These are phyloP conservation scores for Candida jianshihensis DNA, from an alignment of 805 yeast genomes.

Conservation along the genomic window DNA sequence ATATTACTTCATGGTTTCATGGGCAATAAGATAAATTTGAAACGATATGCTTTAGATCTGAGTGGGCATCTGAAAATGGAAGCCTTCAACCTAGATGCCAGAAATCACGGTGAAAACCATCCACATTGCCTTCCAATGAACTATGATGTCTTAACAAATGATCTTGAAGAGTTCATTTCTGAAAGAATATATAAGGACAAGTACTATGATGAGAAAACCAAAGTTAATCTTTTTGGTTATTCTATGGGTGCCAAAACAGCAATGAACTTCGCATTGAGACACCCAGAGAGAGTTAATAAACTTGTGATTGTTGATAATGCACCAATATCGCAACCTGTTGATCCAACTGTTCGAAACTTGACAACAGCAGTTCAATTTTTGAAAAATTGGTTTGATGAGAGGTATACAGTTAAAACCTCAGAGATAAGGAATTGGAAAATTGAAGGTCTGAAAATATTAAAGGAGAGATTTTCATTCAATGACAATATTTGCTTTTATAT, in stretches of 20 bases:
- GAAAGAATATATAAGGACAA: too few species aligned
- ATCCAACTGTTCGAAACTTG: not conserved
- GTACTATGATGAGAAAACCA: too few species aligned
- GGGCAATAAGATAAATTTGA: constrained; percentile 37
- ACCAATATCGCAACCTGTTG: constrained; percentile 23
- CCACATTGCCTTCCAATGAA: constrained; percentile 35
- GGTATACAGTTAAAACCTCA: not conserved
- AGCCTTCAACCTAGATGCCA: constrained; percentile 36
- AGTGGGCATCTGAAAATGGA: constrained; percentile 25
- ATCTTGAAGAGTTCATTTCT: constrained; percentile 32
- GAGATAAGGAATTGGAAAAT: not conserved
- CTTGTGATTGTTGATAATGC: constrained; percentile 41
- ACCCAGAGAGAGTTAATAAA: constrained; percentile 31
- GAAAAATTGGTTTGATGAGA: not conserved
- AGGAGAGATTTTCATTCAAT: not conserved
- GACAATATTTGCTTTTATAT: not conserved
- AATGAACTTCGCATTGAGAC: constrained; percentile 33
- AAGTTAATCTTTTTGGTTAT: constrained; percentile 34
- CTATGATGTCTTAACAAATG: constrained; percentile 34
- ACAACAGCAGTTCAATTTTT: not conserved
- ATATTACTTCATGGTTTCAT: constrained; percentile 43
- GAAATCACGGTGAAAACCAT: constrained; percentile 41
- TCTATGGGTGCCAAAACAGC: constrained; percentile 49
- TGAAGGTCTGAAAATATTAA: not conserved
- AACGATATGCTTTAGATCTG: constrained; percentile 30